Conservation (phyloP, 306 rosid species). For the Prinsepia uniflora region DNA sequence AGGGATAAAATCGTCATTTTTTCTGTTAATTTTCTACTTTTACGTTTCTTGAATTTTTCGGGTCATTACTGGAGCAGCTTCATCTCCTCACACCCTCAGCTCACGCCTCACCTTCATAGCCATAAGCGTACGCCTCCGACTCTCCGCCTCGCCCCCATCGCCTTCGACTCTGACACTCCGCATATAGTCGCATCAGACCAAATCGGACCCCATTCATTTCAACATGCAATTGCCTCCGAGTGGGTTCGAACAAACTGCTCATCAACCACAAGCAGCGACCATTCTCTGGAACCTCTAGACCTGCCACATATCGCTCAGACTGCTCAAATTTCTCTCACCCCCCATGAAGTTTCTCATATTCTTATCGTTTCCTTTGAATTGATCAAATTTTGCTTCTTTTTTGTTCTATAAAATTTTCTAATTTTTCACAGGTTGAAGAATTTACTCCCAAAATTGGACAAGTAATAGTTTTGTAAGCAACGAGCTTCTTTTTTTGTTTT, state of each 20-base stretch:
- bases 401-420: background rate
- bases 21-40: too few species aligned
- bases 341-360: conserved; percentile 42
- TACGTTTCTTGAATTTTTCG: too few species aligned
- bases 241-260: conserved; percentile 27
- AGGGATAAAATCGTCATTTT: too few species aligned
- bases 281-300: conserved; percentile 65
- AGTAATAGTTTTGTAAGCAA: conserved; percentile 62
- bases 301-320: conserved; percentile 64
- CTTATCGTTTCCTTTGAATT: background rate
- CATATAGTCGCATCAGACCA: too few species aligned
- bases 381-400: background rate
- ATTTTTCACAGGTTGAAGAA: conserved; percentile 52
- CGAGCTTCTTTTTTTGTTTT: background rate
- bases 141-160: too few species aligned
- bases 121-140: too few species aligned
- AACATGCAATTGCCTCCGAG: too few species aligned
- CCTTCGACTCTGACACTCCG: too few species aligned
- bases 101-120: too few species aligned
- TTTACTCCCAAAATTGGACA: conserved; percentile 73
- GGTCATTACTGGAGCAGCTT: too few species aligned
- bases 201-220: too few species aligned
- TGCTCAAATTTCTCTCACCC: conserved; percentile 68
- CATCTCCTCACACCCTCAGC: too few species aligned
- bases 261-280: conserved; percentile 16